Percentiles rank a stretch among this genome's conserved stretches.
Conservation (phyloP, 352 stramenopile genomes). For the Phytophthora agathidicida region DNA sequence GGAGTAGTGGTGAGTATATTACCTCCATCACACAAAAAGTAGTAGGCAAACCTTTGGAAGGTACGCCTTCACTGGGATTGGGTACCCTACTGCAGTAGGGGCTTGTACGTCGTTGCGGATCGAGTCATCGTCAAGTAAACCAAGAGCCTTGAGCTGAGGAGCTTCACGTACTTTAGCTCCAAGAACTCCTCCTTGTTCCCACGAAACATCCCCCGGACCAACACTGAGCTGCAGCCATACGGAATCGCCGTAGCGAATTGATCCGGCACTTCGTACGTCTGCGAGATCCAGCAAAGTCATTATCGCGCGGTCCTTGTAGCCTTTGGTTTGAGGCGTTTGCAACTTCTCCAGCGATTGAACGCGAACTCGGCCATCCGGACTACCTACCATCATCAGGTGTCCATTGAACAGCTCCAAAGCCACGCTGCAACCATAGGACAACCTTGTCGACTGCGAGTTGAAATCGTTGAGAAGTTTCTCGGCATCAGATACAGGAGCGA, state of each 20-base stretch:
- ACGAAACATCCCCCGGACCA: slow-evolving; percentile 65
- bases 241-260: slow-evolving; percentile 76
- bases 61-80: slow-evolving; percentile 68
- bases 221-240: slow-evolving; percentile 81
- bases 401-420: slow-evolving; percentile 79
- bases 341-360: slow-evolving; percentile 70
- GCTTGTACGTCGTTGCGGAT: slow-evolving; percentile 58
- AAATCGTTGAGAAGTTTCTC: slow-evolving; percentile 78
- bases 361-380: slow-evolving; percentile 62
- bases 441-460: slow-evolving; percentile 61
- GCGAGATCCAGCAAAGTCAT: slow-evolving; percentile 75
- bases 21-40: background rate
- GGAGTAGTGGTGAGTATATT: background rate
- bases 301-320: slow-evolving; percentile 62
- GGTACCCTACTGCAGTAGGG: slow-evolving; percentile 56
- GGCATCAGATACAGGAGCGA: slow-evolving; percentile 43
- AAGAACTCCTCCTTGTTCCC: slow-evolving; percentile 77
- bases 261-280: slow-evolving; percentile 66
- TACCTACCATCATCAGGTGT: slow-evolving; percentile 72
- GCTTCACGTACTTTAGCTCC: slow-evolving; percentile 78
- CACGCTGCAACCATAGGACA: slow-evolving; percentile 76
- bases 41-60: slow-evolving; percentile 60
- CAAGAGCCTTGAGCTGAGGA: slow-evolving; percentile 69
- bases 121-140: slow-evolving; percentile 47
- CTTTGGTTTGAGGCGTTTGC: slow-evolving; percentile 51